phyloP scores from a whole-genome alignment of 2,329 filamentous ascomycete genomes.

The Fusarium armeniacum region DNA sequence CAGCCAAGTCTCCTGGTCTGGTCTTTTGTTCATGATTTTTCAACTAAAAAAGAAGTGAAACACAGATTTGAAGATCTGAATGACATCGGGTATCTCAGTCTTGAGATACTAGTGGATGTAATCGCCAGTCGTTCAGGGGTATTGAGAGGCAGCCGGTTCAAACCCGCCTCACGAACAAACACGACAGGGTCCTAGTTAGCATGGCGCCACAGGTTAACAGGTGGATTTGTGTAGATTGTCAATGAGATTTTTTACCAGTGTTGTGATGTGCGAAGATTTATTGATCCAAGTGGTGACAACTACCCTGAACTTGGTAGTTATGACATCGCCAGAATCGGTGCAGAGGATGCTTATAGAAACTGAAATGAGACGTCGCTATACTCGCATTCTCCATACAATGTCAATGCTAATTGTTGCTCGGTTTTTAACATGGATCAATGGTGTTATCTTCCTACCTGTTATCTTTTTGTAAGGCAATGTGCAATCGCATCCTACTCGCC shows the following conservation, averaged over 20 bases:
- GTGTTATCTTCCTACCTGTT: neutral
- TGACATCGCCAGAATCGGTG: neutral
- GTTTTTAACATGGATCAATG: neutral
- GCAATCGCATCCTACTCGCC: slow-evolving; percentile 18
- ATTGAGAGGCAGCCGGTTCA: slow-evolving; percentile 28
- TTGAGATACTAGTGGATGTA: neutral
- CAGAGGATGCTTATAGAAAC: neutral
- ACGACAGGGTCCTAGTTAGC: slow-evolving; percentile 16
- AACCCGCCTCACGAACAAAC: slow-evolving; percentile 27
- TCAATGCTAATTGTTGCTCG: neutral
- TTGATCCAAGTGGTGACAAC: neutral
- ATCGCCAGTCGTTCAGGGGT: slow-evolving; percentile 19
- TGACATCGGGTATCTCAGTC: slow-evolving; percentile 4
- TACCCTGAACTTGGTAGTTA: neutral
- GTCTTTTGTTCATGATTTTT: neutral
- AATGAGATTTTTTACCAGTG: slow-evolving; percentile 1
- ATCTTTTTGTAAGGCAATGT: neutral
- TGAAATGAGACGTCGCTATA: neutral
- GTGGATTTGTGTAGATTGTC: slow-evolving; percentile 1
- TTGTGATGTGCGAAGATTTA: neutral
- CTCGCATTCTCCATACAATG: neutral
- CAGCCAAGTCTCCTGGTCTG: neutral
- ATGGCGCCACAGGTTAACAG: slow-evolving; percentile 1
- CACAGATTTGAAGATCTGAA: neutral
- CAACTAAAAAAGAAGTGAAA: neutral